Base-by-base conservation (phyloP, 345 rosid species). In the Streptanthus diversifolius region DNA sequence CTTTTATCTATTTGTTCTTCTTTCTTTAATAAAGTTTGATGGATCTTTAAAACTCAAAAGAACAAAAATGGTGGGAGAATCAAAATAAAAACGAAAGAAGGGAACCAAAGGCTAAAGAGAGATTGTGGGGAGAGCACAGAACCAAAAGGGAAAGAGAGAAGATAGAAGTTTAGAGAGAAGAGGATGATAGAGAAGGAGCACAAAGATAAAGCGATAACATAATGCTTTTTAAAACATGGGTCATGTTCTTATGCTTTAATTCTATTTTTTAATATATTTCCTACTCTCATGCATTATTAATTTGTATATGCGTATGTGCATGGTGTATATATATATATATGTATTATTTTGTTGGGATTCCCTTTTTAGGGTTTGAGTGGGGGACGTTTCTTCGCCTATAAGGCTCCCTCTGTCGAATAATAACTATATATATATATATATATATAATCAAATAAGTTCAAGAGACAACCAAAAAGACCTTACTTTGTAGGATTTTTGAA, bases 31-130 rank as follows among this genome's bases (percentile, higher is more conserved):
- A 77, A 77, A 77, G 80, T 71, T 77, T 71, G 62, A 70, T 77
- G 76, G 80, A 77, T 77, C 80, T 71, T 65, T 77, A 71, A 64
- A 76, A 76, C 75, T 70, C 70, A 54, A 76, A 76, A 70, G 79
- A 69, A 76, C 71, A 76, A 55, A 69, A 69, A 69, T 70, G 75
- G 80, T 65, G 80, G 72, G 72, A 71, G 76, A 71, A 77, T 70
- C 76, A 57, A 48, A 17, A 51, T 47, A 60, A 66, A 75, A 75
- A 51, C 56, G 79, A 69, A 68, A 68, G 74, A 68, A 24, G 66
- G 39, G 79, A 75, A 68, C 70, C 74, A 75, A 68, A 74, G 78
- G 61, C 29, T 67, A 52, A 53, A 75, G 79, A 68, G 63, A 75
- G 29, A 36, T 55, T 69, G 59, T 44, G 71, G 69, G 57, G 36